Evolutionary conservation across 805 yeast species (phyloP), one percentile per base, ranked within the genome.

Genomic region (Myxozyma vanderwaltii): DNA sequence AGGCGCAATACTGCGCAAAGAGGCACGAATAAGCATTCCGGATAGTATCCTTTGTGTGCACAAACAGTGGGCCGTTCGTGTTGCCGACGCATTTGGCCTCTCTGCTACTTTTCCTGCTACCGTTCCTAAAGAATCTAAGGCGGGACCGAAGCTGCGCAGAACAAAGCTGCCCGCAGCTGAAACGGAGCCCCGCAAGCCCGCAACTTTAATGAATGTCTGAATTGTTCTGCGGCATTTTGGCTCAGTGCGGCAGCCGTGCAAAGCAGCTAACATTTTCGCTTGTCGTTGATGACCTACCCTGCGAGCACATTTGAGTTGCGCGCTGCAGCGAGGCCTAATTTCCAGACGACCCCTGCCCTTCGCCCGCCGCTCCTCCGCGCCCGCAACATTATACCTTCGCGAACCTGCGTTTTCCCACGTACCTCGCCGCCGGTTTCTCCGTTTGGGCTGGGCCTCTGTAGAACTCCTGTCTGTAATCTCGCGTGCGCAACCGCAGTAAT

Each of bases 111-210:
- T n/a, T n/a, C n/a, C n/a, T 3, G 48, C 35, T 19, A n/a, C 3
- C 43, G 43, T 48, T 29, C 52, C 43, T 10, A 13, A 7, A 21
- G 24, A 36, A 36, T 35, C 52, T 17, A 15, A 35, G 43, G 43
- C 52, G n/a, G 26, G 52, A 48, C 44, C 2, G 21, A 48, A 35
- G 23, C 1, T 36, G 23, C 52, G 52, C 52, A 36, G 52, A 24
- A 8, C 13, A 12, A 7, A 8, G 43, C 43, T 10, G 10, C 19
- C 10, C 21, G 2, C 35, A 8, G 52, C 31, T 36, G 43, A 36
- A 36, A 36, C 52, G 23, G 38, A 6, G 31, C 12, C 8, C 23
- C 15, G 21, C 43, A n/a, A 19, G 19, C 43, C 5, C 43, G 21
- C 46, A 41, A 41, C 46, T 41, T 29, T 19, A 41, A 23, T 10